These are phyloP conservation scores for Entomortierella chlamydospora DNA, from an alignment of 192 early-diverging fungal species.

Conservation along the genomic window DNA sequence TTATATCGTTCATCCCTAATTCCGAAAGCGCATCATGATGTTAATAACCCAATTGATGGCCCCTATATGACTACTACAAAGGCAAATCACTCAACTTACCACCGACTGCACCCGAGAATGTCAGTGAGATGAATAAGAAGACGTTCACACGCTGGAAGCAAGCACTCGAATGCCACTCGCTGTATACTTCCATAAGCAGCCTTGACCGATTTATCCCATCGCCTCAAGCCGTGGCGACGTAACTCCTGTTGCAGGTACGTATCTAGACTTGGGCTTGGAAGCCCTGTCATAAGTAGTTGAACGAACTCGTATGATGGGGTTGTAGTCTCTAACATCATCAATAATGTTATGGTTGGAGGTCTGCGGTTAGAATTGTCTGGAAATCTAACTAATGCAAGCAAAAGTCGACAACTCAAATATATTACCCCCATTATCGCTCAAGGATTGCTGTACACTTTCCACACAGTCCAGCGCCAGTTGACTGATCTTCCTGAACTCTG, in stretches of 20 bases:
- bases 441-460: conserved; percentile 12
- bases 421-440: conserved; percentile 34
- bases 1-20: conserved; percentile 29
- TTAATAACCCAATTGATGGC: neutral
- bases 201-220: conserved; percentile 33
- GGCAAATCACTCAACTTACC: conserved; percentile 6
- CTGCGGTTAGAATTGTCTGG: too few relatives aligned
- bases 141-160: conserved; percentile 37
- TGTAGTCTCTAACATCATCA: conserved; percentile 12
- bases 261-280: conserved; percentile 21
- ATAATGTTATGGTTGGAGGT: neutral
- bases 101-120: conserved; percentile 38
- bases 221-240: conserved; percentile 26
- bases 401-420: too few relatives aligned
- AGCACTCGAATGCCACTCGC: conserved; percentile 43
- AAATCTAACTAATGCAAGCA: too few relatives aligned
- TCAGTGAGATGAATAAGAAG: conserved; percentile 31
- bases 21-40: neutral
- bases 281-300: conserved; percentile 33
- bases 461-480: conserved; percentile 22
- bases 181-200: conserved; percentile 29
- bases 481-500: conserved; percentile 22
- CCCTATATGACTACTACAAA: too few relatives aligned
- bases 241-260: conserved; percentile 40
- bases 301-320: conserved; percentile 31